Evolutionary conservation across 2,329 filamentous ascomycete genomes (phyloP).

Genomic region (Colletotrichum plurivorum): DNA sequence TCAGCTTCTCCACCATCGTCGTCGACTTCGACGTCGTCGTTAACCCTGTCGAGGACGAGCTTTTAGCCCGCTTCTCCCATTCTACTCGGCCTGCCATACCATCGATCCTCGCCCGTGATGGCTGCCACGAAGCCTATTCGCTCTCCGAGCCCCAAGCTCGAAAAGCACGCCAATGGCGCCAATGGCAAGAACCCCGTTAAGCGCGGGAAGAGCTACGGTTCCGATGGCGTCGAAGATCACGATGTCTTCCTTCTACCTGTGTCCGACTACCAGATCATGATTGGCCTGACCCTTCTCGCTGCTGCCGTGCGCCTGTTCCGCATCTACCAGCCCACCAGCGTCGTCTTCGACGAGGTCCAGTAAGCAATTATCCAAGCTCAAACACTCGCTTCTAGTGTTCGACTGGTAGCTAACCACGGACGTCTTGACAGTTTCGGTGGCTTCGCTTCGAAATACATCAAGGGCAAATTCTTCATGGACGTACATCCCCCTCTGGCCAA

Average conservation of each 20-base stretch:
- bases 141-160: slow-evolving; percentile 37
- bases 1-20: slow-evolving; percentile 8
- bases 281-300: slow-evolving; percentile 80
- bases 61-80: not conserved
- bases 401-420: slow-evolving; percentile 1
- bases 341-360: slow-evolving; percentile 99
- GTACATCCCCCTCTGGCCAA: slow-evolving; percentile 99
- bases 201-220: slow-evolving; percentile 73
- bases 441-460: slow-evolving; percentile 99
- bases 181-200: slow-evolving; percentile 45
- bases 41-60: slow-evolving; percentile 10
- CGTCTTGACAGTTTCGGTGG: slow-evolving; percentile 83
- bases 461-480: slow-evolving; percentile 99
- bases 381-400: no score
- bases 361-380: slow-evolving; percentile 61
- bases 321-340: slow-evolving; percentile 95
- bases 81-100: not conserved
- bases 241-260: slow-evolving; percentile 90
- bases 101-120: slow-evolving; percentile 15
- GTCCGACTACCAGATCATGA: slow-evolving; percentile 85
- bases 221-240: slow-evolving; percentile 87
- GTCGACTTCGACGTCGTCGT: slow-evolving; percentile 19
- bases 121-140: slow-evolving; percentile 31
- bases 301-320: slow-evolving; percentile 89
- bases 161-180: slow-evolving; percentile 45